These are phyloP conservation scores for Exophiala oligosperma DNA, from an alignment of 2,329 filamentous ascomycete species.

Conservation along the genomic window DNA sequence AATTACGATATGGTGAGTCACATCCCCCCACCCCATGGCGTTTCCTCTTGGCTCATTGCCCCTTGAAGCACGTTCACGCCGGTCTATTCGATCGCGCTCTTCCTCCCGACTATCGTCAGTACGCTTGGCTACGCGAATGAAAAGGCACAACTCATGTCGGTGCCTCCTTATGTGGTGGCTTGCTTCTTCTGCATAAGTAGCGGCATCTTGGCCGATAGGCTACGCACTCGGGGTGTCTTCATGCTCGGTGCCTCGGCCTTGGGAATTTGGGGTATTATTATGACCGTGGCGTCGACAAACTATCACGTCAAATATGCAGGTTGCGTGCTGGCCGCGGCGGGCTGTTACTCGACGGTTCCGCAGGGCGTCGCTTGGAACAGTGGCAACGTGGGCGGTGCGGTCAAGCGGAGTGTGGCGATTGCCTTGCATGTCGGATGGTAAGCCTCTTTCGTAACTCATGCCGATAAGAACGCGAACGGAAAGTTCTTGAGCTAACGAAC, in stretches of 20 bases:
- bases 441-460: constrained; percentile 66
- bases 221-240: constrained; percentile 60
- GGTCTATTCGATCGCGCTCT: constrained; percentile 61
- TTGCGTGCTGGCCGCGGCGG: constrained; percentile 78
- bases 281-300: constrained; percentile 64
- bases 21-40: background rate
- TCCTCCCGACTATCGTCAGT: constrained; percentile 59
- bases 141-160: constrained; percentile 64
- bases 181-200: constrained; percentile 55
- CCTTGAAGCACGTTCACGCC: constrained; percentile 50
- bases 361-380: constrained; percentile 86
- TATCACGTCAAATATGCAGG: constrained; percentile 76
- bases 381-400: constrained; percentile 85
- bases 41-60: background rate
- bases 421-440: constrained; percentile 90
- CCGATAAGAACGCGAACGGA: constrained; percentile 46
- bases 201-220: constrained; percentile 62
- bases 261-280: constrained; percentile 73
- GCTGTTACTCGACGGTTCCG: constrained; percentile 83
- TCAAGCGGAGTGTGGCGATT: constrained; percentile 83
- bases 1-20: constrained; percentile 22
- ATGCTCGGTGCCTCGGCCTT: constrained; percentile 71
- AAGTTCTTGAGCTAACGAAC: constrained; percentile 39
- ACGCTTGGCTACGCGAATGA: constrained; percentile 57
- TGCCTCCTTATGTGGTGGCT: constrained; percentile 64